Evolutionary conservation across 1,139 yeast genomes (phyloP), one percentile per base, ranked within the genome.

Genomic region (Insectozyma bohioensis): DNA sequence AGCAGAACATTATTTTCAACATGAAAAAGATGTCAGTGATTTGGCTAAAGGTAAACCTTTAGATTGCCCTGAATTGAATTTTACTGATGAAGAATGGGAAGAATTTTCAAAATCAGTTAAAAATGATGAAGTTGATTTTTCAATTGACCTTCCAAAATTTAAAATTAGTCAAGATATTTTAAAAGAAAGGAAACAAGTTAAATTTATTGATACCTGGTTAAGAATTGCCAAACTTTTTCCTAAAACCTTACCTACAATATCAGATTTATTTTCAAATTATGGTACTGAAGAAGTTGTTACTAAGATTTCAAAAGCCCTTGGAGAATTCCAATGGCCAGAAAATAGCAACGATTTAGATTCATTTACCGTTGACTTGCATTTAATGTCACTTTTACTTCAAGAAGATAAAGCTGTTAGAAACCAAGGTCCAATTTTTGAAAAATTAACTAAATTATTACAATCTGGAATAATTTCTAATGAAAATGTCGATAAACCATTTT

Each of bases 141-240:
- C 34, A 7, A 19, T 41, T 13, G 45, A 42, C 4, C 37, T 43
- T 26, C 48, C 47, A 11, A 29, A 30, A 1, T 46, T 30, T 24
- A 45, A 40, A 12, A 39, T 39, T 7, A 28, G 34, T 2, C 28
- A 33, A 11, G 48, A 47, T 5, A 46, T 56, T 17, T 31, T 39
- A 10, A 14, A 24, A 5, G 39, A 37, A 35, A 71, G 58, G 46
- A 75, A 46, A 40, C 57, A 41, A 39, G 61, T 42, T 44, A 49
- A 56, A 5, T 56, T 78, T 26, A 53, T 71, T 27, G 72, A 68
- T 19, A 61, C 69, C 23, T 68, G 81, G 61, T 58, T 82, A 20
- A 54, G 61, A 17, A 52, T 81, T 8, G 64, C 75, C 5, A 73
- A 72, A 31, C 37, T 56, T 3, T 78, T 67, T 46, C 81, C 86